These are phyloP conservation scores for Coniochaeta hoffmannii DNA, from an alignment of 2,329 filamentous ascomycete species.

Conservation along the genomic window DNA sequence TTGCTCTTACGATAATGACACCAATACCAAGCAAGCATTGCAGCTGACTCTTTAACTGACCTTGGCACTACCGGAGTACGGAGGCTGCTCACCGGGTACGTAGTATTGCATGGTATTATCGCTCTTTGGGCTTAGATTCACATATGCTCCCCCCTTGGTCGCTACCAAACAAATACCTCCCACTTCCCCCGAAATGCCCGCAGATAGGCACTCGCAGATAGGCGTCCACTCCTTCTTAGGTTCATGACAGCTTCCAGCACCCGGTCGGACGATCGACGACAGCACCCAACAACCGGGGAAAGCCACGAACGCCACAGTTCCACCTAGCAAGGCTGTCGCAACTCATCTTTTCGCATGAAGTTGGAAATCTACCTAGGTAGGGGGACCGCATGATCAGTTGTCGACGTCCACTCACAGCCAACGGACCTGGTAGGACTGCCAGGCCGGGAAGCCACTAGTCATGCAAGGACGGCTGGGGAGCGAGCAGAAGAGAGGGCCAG, in stretches of 20 bases:
- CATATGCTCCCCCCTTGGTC: neutral
- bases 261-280: too few species aligned
- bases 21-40: neutral
- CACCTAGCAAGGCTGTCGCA: neutral
- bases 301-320: neutral
- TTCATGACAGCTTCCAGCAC: neutral
- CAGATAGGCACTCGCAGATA: too few species aligned
- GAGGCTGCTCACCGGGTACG: neutral
- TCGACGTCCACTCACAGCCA: neutral
- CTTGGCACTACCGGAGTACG: neutral
- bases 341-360: neutral
- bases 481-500: too few species aligned
- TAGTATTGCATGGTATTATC: neutral
- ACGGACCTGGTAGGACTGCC: neutral
- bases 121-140: neutral
- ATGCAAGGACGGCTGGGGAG: conserved; percentile 2
- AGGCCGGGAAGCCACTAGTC: neutral
- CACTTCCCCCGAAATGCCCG: too few species aligned
- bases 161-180: neutral
- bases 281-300: neutral
- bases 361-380: neutral
- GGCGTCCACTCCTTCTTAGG: neutral
- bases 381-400: too few species aligned
- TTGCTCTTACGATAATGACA: neutral
- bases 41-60: neutral